Percentiles rank a stretch among this genome's conserved stretches.
These are phyloP conservation scores for Sporothrix globosa DNA, from an alignment of 2,329 filamentous ascomycete species.

Conservation along the genomic window DNA sequence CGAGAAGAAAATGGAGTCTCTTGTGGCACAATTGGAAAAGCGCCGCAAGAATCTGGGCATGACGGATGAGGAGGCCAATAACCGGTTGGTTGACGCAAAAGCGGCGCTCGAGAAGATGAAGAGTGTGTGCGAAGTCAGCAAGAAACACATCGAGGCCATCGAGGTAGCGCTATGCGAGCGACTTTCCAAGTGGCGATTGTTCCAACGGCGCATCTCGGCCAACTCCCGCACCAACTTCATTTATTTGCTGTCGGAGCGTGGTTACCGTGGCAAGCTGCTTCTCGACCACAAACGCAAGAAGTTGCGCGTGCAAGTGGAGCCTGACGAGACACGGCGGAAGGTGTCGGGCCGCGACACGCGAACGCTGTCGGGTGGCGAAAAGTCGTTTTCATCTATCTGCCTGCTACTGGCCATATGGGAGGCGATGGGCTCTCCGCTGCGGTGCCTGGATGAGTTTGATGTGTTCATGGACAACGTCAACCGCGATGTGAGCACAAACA, in stretches of 20 bases:
- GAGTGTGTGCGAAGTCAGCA: slow-evolving; percentile 51
- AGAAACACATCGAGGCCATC: slow-evolving; percentile 48
- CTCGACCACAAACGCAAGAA: slow-evolving; percentile 75
- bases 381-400: slow-evolving; percentile 97
- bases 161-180: slow-evolving; percentile 68
- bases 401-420: slow-evolving; percentile 93
- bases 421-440: slow-evolving; percentile 92
- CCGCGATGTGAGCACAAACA: slow-evolving; percentile 85
- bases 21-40: slow-evolving; percentile 62
- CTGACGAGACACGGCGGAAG: slow-evolving; percentile 69
- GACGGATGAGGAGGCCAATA: slow-evolving; percentile 65
- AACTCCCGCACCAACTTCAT: slow-evolving; percentile 83
- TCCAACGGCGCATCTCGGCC: slow-evolving; percentile 83
- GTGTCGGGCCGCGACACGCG: slow-evolving; percentile 79
- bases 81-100: slow-evolving; percentile 49
- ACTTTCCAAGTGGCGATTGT: slow-evolving; percentile 74
- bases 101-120: slow-evolving; percentile 48
- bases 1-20: slow-evolving; percentile 56
- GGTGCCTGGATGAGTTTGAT: slow-evolving; percentile 96
- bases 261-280: slow-evolving; percentile 79
- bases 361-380: slow-evolving; percentile 93
- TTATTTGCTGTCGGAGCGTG: slow-evolving; percentile 84
- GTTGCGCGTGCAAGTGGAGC: slow-evolving; percentile 77
- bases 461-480: slow-evolving; percentile 99
- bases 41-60: slow-evolving; percentile 63